phyloP scores from a whole-genome alignment of 306 rosid species.

The Trifolium dubium region DNA sequence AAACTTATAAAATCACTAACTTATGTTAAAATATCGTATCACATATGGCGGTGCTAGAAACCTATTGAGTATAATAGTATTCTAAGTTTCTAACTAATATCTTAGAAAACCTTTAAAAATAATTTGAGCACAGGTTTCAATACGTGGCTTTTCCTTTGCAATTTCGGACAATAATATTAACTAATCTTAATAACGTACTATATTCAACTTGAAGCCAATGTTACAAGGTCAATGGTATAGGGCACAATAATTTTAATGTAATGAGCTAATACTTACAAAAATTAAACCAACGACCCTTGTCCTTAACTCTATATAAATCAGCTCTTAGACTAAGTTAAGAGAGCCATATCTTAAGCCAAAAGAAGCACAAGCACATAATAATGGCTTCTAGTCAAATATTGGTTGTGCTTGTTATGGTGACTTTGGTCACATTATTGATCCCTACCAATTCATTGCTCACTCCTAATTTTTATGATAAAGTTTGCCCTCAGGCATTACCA shows the following conservation, averaged over 20 bases:
- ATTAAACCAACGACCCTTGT: neutral
- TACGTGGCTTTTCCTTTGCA: neutral
- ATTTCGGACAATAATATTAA: neutral
- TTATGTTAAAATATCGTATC: too few species aligned
- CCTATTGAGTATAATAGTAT: too few species aligned
- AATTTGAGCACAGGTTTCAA: neutral
- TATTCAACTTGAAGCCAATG: neutral
- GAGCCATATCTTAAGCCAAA: neutral
- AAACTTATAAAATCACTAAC: too few species aligned
- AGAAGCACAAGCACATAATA: constrained; percentile 15
- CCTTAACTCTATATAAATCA: constrained; percentile 35
- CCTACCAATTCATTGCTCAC: constrained; percentile 36
- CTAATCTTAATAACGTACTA: neutral
- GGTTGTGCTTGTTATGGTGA: constrained; percentile 14
- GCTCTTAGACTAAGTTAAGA: neutral
- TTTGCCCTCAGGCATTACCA: constrained; percentile 48
- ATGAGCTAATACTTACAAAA: neutral
- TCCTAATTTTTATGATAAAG: constrained; percentile 38
- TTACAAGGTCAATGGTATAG: constrained; percentile 19
- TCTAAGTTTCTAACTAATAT: too few species aligned
- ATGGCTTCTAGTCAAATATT: constrained; percentile 37
- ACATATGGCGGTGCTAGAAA: too few species aligned
- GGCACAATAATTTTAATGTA: constrained; percentile 2
- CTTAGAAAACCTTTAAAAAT: neutral
- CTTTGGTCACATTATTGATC: constrained; percentile 24